Base-by-base conservation (phyloP, 768 basidiomycete genomes). In the Pulveroboletus ravenelii region DNA sequence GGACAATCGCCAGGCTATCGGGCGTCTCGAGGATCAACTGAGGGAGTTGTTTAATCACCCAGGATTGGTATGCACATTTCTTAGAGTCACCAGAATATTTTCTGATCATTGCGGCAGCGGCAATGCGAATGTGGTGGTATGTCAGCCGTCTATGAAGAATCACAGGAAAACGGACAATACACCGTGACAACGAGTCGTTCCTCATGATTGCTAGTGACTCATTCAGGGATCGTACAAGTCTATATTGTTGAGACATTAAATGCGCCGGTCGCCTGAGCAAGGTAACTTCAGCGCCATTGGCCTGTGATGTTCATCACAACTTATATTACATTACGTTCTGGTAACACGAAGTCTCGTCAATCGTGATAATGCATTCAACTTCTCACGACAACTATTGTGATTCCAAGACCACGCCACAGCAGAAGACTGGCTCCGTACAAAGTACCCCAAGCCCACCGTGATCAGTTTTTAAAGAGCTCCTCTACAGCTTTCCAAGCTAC, bases 401-500 rank as follows among this genome's bases (percentile, higher is more conserved):
- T 36, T 37, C 25, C 5, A 38, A 25, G 13, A 37, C 20, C 4
- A 23, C 20, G 20, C 20, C 20, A 23, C 20, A 23, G 20, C 20
- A 23, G 20, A 23, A 23, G 20, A 23, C 20, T 23, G 20, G 4
- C 20, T 23, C 20, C 20, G 4, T 23, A 4, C 20, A 23, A 23
- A 4, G 20, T 23, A 23, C 20, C 20, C 20, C 20, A 4, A 23
- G 20, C 8, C n/a, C 13, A 31, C 3, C 4, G 3, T 10, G 5
- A 1, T 14, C 45, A 38, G 15, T 32, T 1, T n/a, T 17, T 25
- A 20, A 59, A 47, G 3, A 59, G 45, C 13, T 53, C 39, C 23
- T 52, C 58, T 23, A 60, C 42, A 15, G 45, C 48, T 10, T 2
- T 34, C 59, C 52, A 55, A 3, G 59, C 60, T 13, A 47, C 50